A percentile compares a stretch with the other conserved stretches of the same genome.
Evolutionary conservation across 2,329 filamentous ascomycete genomes (phyloP).

Genomic region (Fusarium burgessii): DNA sequence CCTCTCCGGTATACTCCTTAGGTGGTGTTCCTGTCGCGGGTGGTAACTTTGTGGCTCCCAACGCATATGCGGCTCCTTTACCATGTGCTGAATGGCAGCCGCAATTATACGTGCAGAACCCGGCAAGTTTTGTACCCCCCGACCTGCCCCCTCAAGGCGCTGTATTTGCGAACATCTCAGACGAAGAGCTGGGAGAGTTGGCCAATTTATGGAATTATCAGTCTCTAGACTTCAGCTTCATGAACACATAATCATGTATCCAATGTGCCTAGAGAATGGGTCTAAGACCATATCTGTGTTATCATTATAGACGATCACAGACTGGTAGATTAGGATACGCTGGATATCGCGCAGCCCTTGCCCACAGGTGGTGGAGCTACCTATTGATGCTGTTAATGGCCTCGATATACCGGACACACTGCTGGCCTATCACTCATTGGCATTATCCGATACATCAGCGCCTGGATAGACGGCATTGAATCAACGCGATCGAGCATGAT

Average conservation of each 20-base stretch:
- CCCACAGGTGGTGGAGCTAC: background rate
- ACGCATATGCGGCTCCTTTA: constrained; percentile 10
- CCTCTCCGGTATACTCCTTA: constrained; percentile 22
- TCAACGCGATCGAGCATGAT: background rate
- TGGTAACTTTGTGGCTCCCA: background rate
- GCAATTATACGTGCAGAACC: constrained; percentile 21
- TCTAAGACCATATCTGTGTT: background rate
- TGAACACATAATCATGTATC: constrained; percentile 18
- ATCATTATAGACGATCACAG: background rate
- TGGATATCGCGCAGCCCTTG: background rate
- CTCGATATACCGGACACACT: background rate
- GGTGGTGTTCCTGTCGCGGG: background rate
- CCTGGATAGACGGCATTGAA: background rate
- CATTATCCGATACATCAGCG: background rate
- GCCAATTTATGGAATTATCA: constrained; percentile 52
- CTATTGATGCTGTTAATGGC: too few species aligned
- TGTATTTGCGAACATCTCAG: constrained; percentile 47
- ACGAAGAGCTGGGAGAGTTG: constrained; percentile 51
- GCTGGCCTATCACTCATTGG: background rate
- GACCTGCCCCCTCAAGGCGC: constrained; percentile 25
- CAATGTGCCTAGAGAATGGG: background rate
- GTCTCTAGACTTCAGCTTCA: constrained; percentile 50
- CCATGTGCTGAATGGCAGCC: constrained; percentile 31
- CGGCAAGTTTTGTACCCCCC: constrained; percentile 7
- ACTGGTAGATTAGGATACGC: background rate